Base-by-base conservation (phyloP, 192 early-diverging fungal genomes). In the Allomyces javanicus region DNA sequence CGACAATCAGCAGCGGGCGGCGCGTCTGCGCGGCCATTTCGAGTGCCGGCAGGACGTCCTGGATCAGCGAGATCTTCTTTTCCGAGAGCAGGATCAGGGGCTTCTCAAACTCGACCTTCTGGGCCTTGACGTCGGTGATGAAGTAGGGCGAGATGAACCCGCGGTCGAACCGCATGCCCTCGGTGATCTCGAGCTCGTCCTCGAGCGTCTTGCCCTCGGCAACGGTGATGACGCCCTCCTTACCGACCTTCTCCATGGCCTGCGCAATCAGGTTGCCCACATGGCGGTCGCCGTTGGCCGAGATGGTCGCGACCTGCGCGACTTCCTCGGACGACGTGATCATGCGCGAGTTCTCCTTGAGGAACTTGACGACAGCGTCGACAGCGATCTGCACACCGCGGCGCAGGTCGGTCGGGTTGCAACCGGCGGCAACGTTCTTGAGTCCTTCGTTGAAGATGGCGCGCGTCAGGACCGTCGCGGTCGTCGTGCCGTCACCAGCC, bases 211-310 rank as follows among this genome's bases (percentile, higher is more conserved):
- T 98, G 72, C 97, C 97, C 78, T 97, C 97, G 85, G 95, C 92
- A 73, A 96, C 91, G 4, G 95, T 99, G 78, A 99, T 99, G 44
- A 97, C 97, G 69, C 97, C 97, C 81, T 99, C 97, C 82, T 99
- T 99, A 68, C 97, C 97, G 68, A 99, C 97, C 86, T 97, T 97
- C 79, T 99, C 95, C 97, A 99, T 99, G 43, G 97, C 97, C 70
- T 91, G 89, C 64, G 97, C 94, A 80, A 99, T 94, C 79, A 98
- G 74, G 65, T 84, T 77, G 67, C 97, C 97, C 44, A 99, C 89
- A 70, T 95, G 90, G 68, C 85, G 86, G 81, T 99, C 97, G 73
- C 97, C 97, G 77, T 99, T 99, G 67, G 97, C 97, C 43, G 95
- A 97, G 79, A 98, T 99, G 66, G 97, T 94, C 50, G 94, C 97